Conservation (phyloP, 148 eudicot species). For the Silene uniflora region DNA sequence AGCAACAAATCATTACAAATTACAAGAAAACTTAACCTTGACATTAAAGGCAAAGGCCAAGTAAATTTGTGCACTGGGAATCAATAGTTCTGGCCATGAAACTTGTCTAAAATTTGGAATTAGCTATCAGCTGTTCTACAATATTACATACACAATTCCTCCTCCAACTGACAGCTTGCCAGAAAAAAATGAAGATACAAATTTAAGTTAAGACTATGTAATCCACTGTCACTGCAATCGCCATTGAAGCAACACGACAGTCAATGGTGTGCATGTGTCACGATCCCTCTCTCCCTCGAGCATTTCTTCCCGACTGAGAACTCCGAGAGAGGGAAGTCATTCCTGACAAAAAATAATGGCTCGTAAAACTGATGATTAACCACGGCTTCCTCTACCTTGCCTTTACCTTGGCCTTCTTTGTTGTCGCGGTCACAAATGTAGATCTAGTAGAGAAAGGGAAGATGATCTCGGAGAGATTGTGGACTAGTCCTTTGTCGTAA, state of each 20-base stretch:
- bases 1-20: no score
- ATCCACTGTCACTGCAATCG: not conserved
- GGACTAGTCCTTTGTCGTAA: conserved; percentile 63
- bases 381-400: conserved; percentile 32
- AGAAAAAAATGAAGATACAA: conserved; percentile 6
- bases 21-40: not conserved
- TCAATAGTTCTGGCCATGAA: not conserved
- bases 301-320: not conserved
- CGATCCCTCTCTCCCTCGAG: not conserved
- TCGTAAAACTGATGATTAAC: not conserved
- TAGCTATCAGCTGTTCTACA: conserved; percentile 5
- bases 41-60: not conserved
- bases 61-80: not conserved
- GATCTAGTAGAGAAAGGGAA: conserved; percentile 68
- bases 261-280: not conserved
- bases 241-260: not conserved
- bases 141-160: conserved; percentile 11
- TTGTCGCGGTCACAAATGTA: conserved; percentile 34
- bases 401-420: conserved; percentile 42
- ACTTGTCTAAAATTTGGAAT: not conserved
- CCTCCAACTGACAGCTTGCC: not conserved
- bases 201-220: not conserved
- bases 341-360: not conserved
- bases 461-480: conserved; percentile 58
- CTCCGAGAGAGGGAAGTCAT: conserved; percentile 1